phyloP scores from a whole-genome alignment of 192 early-diverging fungal genomes.

The Physocladia obscura region DNA sequence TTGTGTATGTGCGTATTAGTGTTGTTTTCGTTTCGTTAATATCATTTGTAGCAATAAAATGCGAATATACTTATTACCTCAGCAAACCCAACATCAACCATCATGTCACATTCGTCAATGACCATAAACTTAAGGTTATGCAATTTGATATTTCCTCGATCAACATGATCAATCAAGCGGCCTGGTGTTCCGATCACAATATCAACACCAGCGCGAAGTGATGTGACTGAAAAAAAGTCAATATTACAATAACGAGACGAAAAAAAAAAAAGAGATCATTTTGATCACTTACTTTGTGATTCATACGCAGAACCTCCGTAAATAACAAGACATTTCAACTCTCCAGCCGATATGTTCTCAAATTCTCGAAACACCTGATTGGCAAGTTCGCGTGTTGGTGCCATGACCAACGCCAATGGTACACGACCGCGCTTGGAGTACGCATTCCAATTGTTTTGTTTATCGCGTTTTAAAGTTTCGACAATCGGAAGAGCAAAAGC shows the following conservation, averaged over 20 bases:
- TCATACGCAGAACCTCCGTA: conserved; percentile 90
- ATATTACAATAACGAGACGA: neutral
- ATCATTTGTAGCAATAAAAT: neutral
- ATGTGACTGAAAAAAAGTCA: conserved; percentile 16
- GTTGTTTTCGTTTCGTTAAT: neutral
- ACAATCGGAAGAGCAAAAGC: conserved; percentile 81
- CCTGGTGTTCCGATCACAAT: conserved; percentile 96
- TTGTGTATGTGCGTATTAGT: neutral
- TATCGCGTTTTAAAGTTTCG: conserved; percentile 51
- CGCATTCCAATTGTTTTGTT: conserved; percentile 22
- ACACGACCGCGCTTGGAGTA: conserved; percentile 38
- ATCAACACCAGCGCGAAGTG: conserved; percentile 63
- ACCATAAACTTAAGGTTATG: conserved; percentile 44
- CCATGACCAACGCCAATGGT: conserved; percentile 73
- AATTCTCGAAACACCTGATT: conserved; percentile 57
- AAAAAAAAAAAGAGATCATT: neutral
- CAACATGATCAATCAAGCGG: conserved; percentile 79
- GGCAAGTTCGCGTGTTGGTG: conserved; percentile 84
- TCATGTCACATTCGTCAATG: conserved; percentile 71
- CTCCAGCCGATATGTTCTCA: conserved; percentile 58
- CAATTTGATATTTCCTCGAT: conserved; percentile 75
- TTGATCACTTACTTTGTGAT: conserved; percentile 45
- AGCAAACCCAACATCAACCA: conserved; percentile 69
- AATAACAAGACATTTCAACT: conserved; percentile 64
- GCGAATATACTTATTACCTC: neutral